Conservation (phyloP, 495 filamentous ascomycete species). For the Penicillium malachiteum region DNA sequence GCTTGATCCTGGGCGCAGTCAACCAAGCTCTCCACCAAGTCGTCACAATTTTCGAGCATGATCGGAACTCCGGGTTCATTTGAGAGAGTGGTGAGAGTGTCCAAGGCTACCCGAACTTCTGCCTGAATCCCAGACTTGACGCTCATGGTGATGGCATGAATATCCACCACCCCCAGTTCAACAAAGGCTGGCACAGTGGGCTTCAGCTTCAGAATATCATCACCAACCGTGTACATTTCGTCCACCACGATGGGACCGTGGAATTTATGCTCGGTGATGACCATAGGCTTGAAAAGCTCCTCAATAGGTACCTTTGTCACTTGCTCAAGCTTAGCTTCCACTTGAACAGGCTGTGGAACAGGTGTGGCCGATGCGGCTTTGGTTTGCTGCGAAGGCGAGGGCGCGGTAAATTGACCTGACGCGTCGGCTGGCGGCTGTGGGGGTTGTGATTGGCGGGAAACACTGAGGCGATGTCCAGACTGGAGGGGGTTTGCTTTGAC, state of each 20-base stretch:
- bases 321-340: conserved; percentile 48
- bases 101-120: conserved; percentile 84
- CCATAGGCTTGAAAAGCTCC: conserved; percentile 57
- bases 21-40: conserved; percentile 80
- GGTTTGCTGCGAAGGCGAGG: conserved; percentile 35
- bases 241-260: conserved; percentile 66
- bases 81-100: conserved; percentile 74
- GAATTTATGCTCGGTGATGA: conserved; percentile 50
- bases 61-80: conserved; percentile 59
- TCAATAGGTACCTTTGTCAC: conserved; percentile 45
- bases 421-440: conserved; percentile 33
- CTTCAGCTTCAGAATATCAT: conserved; percentile 60
- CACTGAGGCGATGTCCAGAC: conserved; percentile 36
- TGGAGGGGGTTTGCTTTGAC: conserved; percentile 37
- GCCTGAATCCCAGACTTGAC: conserved; percentile 88
- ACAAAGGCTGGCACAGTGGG: conserved; percentile 71
- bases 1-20: conserved; percentile 89
- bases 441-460: conserved; percentile 40
- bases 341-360: conserved; percentile 41
- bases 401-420: conserved; percentile 30
- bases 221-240: conserved; percentile 59
- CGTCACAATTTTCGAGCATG: conserved; percentile 75
- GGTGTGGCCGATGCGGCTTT: conserved; percentile 38
- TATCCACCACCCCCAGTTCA: conserved; percentile 84
- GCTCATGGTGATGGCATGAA: conserved; percentile 87